Evolutionary conservation across 306 rosid species (phyloP).

Genomic region (Coriaria nepalensis): DNA sequence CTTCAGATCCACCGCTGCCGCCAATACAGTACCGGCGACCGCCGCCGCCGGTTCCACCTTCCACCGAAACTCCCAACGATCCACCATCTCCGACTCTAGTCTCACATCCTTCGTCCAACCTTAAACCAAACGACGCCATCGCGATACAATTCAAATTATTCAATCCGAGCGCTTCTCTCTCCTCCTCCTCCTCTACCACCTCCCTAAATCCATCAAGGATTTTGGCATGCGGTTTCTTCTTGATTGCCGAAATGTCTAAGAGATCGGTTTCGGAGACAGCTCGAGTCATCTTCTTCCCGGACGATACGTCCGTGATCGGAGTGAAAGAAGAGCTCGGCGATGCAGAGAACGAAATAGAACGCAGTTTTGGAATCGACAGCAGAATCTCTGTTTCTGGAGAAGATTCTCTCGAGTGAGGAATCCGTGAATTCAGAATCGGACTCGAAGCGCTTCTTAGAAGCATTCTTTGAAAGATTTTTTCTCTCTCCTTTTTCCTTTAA

Average conservation of each 20-base stretch:
- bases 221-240: constrained; percentile 18
- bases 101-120: constrained; percentile 23
- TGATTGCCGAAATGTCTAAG: constrained; percentile 16
- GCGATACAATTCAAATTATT: constrained; percentile 12
- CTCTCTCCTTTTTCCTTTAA: too few relatives aligned
- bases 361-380: constrained; percentile 20
- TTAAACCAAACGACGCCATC: constrained; percentile 26
- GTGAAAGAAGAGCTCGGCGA: constrained; percentile 14
- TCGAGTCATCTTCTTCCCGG: constrained; percentile 20
- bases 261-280: constrained; percentile 43
- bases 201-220: constrained; percentile 17
- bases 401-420: constrained; percentile 28
- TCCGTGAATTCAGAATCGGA: constrained; percentile 34
- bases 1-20: constrained; percentile 38
- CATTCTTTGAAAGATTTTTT: too few relatives aligned
- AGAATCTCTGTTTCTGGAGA: constrained; percentile 25
- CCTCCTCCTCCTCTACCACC: constrained; percentile 14
- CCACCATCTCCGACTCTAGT: constrained; percentile 10
- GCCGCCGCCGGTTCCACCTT: constrained; percentile 29
- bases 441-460: constrained; percentile 45
- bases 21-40: constrained; percentile 20
- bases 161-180: background rate
- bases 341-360: constrained; percentile 27
- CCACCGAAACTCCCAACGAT: constrained; percentile 23
- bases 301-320: constrained; percentile 14